Evolutionary conservation across 2,329 filamentous ascomycete genomes (phyloP), one percentile per base, ranked within the genome.

Genomic region (Verticillium nonalfalfae): DNA sequence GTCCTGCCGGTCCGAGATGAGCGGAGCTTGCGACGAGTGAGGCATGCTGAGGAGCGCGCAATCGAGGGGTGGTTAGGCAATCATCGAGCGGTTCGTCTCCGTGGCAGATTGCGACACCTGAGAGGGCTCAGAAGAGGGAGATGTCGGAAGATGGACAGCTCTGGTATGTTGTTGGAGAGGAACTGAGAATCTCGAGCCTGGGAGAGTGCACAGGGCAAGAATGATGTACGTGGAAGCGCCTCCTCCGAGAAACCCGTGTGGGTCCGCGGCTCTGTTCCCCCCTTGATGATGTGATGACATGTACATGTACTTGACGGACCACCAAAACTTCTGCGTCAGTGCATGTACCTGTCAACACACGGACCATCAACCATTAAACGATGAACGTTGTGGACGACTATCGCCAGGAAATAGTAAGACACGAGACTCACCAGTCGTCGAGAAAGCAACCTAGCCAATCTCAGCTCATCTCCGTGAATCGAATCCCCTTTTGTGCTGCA

Each of bases 1-100:
- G 40, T 54, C 58, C 58, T 54, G 58, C 40, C 58, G 58, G 58
- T 54, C 58, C 45, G 26, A 31, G 31, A 59, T 59, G 58, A 59
- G 58, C 58, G 58, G 58, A 35, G 58, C 45, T n/a, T 58, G 45
- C 18, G 45, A 50, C 45, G 45, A 50, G 45, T 50, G 45, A 50
- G 45, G 45, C 45, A 50, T 50, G 45, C 45, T 50, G 45, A 26
- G 39, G 39, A 45, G 18, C 18, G 45, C 45, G 45, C 45, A 26
- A 50, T 50, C 45, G 45, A 50, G 45, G 21, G 18, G n/a, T 21
- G 45, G 5, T 50, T 21, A 50, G 45, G 45, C 45, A 50, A 50
- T 21, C 45, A 50, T 50, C 45, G 45, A 50, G 45, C 13, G 6
- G 5, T 50, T 21, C 45, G 45, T 50, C 26, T 26, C 45, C 45